A percentile compares a stretch with the other conserved stretches of the same genome.
phyloP scores from a whole-genome alignment of 116 monocot genomes.

The Phalaenopsis hybrid region DNA sequence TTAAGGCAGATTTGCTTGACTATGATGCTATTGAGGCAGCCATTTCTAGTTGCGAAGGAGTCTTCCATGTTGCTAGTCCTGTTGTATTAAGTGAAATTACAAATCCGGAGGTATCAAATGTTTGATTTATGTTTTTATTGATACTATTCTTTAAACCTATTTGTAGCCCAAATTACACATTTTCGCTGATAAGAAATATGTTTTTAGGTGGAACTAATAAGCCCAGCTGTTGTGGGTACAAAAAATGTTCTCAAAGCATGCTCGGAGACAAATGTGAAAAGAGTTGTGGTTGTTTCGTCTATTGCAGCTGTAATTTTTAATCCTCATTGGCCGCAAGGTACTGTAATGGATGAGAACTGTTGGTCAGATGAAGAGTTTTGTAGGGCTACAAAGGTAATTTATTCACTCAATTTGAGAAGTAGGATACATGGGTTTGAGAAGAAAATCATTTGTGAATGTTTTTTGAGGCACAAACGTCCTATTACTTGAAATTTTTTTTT shows the following conservation, averaged over 20 bases:
- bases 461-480: too few species aligned
- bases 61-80: conserved; percentile 77
- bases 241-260: conserved; percentile 62
- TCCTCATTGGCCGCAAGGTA: conserved; percentile 45
- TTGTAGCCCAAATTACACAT: not conserved
- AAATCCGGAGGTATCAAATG: conserved; percentile 48
- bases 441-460: too few species aligned
- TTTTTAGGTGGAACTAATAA: conserved; percentile 39
- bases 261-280: conserved; percentile 32
- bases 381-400: not conserved
- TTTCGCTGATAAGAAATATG: not conserved
- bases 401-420: not conserved
- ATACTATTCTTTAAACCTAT: too few species aligned
- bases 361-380: conserved; percentile 57
- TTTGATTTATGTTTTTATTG: not conserved
- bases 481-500: too few species aligned
- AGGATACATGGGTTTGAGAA: too few species aligned
- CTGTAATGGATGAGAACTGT: conserved; percentile 38
- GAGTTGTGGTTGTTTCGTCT: conserved; percentile 62
- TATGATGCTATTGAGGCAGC: conserved; percentile 32
- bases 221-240: conserved; percentile 58
- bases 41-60: conserved; percentile 62
- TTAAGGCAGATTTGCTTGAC: conserved; percentile 66
- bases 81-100: conserved; percentile 28
- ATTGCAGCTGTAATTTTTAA: conserved; percentile 16